Evolutionary conservation across 2,329 filamentous ascomycete species (phyloP), one percentile per base, ranked within the genome.

Genomic region (Xylaria sp.): DNA sequence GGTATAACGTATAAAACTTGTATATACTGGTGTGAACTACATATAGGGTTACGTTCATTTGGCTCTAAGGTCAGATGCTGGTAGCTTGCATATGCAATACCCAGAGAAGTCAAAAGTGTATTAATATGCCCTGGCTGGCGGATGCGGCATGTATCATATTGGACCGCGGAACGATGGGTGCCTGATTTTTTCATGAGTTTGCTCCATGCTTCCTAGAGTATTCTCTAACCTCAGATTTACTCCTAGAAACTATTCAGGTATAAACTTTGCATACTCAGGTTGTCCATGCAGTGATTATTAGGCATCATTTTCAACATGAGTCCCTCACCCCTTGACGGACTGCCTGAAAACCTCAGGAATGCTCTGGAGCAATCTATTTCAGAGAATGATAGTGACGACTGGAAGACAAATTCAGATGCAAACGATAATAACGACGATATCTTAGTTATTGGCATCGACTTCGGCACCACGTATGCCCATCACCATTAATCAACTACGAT

Each of bases 371-470:
- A 21, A 12, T 13, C 8, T 5, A 25, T 5, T 37, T 23, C 27
- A 13, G 54, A 44, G 27, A n/a, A n/a, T n/a, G 40, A 48, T 48
- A 32, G 57, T 35, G 27, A 32, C 13, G 42, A 48, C 27, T 35
- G 40, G 42, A 60, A 48, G 42, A 23, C 57, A 5, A 51, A 25
- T 32, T 51, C 48, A 18, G 48, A 44, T 18, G 5, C 9, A 16
- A 44, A 44, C 10, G 29, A 60, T 18, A 29, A 44, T 25, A 21
- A 44, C 3, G 50, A 61, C 29, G 57, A 61, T 37, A 8, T 65
- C 13, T 29, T 65, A 23, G 63, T 65, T 23, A 60, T 65, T 40
- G 57, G 57, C 3, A 65, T 65, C 5, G 63, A 65, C 23, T 65
- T 65, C 23, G 63, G 63, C 18, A 65, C 63, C 16, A 65, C 63